These are phyloP conservation scores for Rhazya stricta DNA, from an alignment of 257 asterid species.

Conservation along the genomic window DNA sequence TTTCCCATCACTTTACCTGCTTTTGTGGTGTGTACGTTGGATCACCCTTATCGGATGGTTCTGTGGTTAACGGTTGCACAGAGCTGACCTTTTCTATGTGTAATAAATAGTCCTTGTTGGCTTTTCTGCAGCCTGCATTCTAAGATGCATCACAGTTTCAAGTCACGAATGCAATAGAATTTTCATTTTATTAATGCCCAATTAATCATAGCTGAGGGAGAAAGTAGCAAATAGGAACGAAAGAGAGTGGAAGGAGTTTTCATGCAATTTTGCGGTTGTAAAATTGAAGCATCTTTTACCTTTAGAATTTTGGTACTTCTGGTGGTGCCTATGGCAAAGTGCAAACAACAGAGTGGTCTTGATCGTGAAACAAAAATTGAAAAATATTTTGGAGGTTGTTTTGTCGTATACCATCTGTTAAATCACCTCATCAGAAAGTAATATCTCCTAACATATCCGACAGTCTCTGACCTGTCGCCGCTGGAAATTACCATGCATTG, in stretches of 20 bases:
- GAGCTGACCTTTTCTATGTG: background rate
- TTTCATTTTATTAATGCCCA: background rate
- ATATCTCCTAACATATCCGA: background rate
- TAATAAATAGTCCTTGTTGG: background rate
- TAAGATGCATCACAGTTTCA: background rate
- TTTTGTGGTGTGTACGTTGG: background rate
- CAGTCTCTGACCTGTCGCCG: background rate
- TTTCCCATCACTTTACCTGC: background rate
- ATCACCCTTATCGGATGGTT: background rate
- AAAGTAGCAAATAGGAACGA: too few relatives aligned
- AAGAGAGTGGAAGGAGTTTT: too few relatives aligned
- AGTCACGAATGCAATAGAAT: background rate
- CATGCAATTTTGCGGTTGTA: too few relatives aligned
- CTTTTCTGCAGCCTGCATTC: background rate
- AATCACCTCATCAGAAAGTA: background rate
- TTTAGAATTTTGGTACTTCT: background rate
- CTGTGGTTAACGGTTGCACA: too few relatives aligned
- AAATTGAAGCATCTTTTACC: too few relatives aligned
- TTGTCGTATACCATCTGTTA: conserved; percentile 1
- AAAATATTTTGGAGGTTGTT: background rate
- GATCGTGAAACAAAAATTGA: background rate
- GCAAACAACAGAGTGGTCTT: background rate
- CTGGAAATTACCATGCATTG: too few relatives aligned
- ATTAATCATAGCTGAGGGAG: background rate
- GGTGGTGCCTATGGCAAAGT: too few relatives aligned